Conservation (phyloP, 345 rosid genomes). For the Melaleuca alternifolia region DNA sequence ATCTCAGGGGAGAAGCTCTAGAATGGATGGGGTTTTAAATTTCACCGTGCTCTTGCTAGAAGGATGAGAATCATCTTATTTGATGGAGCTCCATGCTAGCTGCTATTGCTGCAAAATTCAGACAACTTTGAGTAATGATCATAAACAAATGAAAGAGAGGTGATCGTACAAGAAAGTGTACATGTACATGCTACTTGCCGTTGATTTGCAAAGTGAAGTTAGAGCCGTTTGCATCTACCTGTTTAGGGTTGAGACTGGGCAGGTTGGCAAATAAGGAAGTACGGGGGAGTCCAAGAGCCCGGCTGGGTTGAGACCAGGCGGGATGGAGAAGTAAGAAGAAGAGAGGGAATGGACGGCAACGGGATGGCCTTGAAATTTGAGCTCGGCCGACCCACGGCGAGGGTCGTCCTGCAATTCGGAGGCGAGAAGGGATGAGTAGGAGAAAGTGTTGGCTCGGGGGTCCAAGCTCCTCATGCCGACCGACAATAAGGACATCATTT, state of each 20-base stretch:
- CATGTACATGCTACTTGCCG: background rate
- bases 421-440: slow-evolving; percentile 4
- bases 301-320: slow-evolving; percentile 70
- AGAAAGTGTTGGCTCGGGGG: background rate
- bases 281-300: slow-evolving; percentile 86
- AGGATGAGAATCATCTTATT: slow-evolving; percentile 10
- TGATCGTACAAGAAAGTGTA: background rate
- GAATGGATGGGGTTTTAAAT: slow-evolving; percentile 5
- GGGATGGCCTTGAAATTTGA: slow-evolving; percentile 68
- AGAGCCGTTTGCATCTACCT: slow-evolving; percentile 23
- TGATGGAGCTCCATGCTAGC: slow-evolving; percentile 23
- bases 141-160: background rate
- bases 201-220: slow-evolving; percentile 58
- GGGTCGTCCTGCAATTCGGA: slow-evolving; percentile 44
- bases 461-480: slow-evolving; percentile 18
- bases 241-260: slow-evolving; percentile 11
- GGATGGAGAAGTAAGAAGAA: slow-evolving; percentile 69
- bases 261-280: slow-evolving; percentile 6
- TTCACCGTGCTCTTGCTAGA: slow-evolving; percentile 8
- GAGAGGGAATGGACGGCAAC: slow-evolving; percentile 67
- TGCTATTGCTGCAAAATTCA: slow-evolving; percentile 17
- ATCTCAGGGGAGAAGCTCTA: slow-evolving; percentile 32
- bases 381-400: slow-evolving; percentile 55
- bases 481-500: slow-evolving; percentile 22
- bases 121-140: background rate